phyloP scores from a whole-genome alignment of 768 basidiomycete genomes.

The Boletus vermiculosoides region DNA sequence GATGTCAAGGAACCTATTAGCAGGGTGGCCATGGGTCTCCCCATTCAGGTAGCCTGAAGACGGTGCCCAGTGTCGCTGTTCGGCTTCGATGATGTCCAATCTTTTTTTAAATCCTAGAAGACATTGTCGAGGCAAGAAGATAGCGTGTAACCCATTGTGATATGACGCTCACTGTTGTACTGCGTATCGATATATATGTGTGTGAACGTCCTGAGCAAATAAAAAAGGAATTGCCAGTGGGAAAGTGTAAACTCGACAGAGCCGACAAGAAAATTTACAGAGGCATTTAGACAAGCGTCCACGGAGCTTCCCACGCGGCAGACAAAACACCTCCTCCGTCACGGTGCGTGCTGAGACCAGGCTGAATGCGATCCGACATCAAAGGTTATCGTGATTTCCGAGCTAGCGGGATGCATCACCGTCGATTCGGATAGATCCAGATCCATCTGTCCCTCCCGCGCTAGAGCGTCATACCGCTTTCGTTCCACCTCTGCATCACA shows the following conservation, averaged over 20 bases:
- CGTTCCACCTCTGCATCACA: not conserved
- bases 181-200: not conserved
- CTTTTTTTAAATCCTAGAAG: not conserved
- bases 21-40: constrained; percentile 46
- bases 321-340: not conserved
- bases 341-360: not conserved
- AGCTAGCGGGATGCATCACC: not conserved
- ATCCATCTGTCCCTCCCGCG: not conserved
- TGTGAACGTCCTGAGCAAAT: not conserved
- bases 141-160: not conserved
- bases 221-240: not conserved
- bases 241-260: not conserved
- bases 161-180: not conserved
- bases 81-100: not conserved
- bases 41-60: constrained; percentile 15
- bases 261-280: too few species aligned
- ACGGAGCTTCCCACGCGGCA: not conserved
- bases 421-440: not conserved
- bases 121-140: not conserved
- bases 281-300: not conserved
- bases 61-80: not conserved
- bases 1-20: constrained; percentile 39
- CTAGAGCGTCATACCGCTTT: not conserved
- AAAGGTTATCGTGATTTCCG: not conserved
- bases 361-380: not conserved